phyloP scores from a whole-genome alignment of 306 rosid species.

The Abrus pulchellus region DNA sequence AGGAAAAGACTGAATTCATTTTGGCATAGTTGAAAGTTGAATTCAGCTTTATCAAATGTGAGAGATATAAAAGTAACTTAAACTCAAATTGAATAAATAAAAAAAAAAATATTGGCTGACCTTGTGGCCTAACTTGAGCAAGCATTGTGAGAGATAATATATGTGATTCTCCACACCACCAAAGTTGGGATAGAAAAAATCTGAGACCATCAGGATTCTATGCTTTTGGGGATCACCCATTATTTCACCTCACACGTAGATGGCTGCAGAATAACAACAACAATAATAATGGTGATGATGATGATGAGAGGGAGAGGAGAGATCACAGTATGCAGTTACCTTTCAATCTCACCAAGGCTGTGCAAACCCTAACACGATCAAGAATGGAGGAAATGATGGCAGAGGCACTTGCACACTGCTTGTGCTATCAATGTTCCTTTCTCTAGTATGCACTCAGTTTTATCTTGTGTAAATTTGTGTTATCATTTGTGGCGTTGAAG shows the following conservation, averaged over 20 bases:
- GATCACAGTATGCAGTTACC: not conserved
- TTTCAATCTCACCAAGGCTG: not conserved
- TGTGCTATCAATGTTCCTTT: not conserved
- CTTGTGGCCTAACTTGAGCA: slow-evolving; percentile 94
- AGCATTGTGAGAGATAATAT: slow-evolving; percentile 86
- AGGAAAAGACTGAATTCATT: not conserved
- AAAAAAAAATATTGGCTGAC: slow-evolving; percentile 48
- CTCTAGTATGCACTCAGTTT: not conserved
- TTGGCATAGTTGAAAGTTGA: not conserved
- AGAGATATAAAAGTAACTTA: not conserved
- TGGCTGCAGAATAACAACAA: slow-evolving; percentile 19
- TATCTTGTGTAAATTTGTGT: no score
- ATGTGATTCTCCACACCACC: slow-evolving; percentile 95
- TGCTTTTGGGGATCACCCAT: slow-evolving; percentile 70
- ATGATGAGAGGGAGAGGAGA: not conserved
- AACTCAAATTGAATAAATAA: not conserved
- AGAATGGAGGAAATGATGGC: not conserved
- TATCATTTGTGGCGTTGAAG: no score
- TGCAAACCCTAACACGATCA: slow-evolving; percentile 3
- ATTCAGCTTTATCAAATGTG: not conserved
- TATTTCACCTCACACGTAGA: slow-evolving; percentile 26
- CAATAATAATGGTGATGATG: not conserved
- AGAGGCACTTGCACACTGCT: not conserved
- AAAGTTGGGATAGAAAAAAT: slow-evolving; percentile 94
- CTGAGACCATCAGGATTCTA: slow-evolving; percentile 84